phyloP scores from a whole-genome alignment of 352 stramenopile genomes.

The Aphanomyces astaci region DNA sequence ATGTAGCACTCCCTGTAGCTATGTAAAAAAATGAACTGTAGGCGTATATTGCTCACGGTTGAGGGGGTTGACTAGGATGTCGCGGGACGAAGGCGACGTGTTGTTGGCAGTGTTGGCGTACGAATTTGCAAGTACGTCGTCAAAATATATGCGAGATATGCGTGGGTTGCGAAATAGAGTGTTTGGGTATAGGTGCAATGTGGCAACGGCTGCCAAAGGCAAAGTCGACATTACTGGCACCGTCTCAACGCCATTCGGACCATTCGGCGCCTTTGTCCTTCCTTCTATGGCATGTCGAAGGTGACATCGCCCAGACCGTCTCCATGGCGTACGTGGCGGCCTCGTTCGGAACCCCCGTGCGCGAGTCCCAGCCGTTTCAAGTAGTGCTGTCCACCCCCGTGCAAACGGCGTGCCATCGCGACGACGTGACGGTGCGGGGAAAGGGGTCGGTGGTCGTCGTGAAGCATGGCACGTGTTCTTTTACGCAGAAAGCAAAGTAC shows the following conservation, averaged over 20 bases:
- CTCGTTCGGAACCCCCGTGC: conserved; percentile 45
- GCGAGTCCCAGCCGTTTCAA: conserved; percentile 37
- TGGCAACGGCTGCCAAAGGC: neutral
- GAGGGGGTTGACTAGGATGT: conserved; percentile 47
- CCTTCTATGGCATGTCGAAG: neutral
- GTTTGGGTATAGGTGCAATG: neutral
- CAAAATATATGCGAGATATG: no score
- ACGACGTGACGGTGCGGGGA: conserved; percentile 48
- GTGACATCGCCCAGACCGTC: conserved; percentile 16
- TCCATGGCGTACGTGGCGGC: conserved; percentile 42
- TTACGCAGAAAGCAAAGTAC: conserved; percentile 55
- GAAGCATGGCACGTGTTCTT: conserved; percentile 59
- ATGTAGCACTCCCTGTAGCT: conserved; percentile 39
- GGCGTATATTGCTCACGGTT: no score
- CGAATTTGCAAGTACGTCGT: conserved; percentile 32
- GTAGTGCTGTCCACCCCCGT: conserved; percentile 55
- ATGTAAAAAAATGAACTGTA: conserved; percentile 42
- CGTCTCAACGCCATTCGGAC: conserved; percentile 3
- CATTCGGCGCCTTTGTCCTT: neutral
- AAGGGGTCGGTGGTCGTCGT: conserved; percentile 56
- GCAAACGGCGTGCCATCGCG: conserved; percentile 57
- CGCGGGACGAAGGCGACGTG: conserved; percentile 54
- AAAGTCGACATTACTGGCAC: conserved; percentile 25
- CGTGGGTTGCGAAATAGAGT: no score
- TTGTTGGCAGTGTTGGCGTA: conserved; percentile 53